phyloP scores from a whole-genome alignment of 2,329 filamentous ascomycete species.

The Phialocephala subalpina region DNA sequence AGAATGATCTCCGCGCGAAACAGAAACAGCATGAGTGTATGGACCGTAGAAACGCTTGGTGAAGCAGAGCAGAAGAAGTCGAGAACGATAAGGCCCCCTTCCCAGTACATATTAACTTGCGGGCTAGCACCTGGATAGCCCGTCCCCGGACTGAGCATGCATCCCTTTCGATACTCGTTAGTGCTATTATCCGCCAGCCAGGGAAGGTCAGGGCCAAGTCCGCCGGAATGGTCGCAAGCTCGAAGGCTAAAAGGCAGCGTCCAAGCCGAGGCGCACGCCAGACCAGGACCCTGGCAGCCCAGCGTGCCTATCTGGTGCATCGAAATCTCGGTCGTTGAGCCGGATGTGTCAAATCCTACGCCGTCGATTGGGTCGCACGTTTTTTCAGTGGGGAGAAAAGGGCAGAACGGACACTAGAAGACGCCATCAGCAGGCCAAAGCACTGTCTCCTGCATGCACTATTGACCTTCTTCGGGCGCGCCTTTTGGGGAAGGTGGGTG shows the following conservation, averaged over 20 bases:
- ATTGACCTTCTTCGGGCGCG: not conserved
- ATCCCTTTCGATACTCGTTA: slow-evolving; percentile 7
- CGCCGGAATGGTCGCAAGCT: slow-evolving; percentile 11
- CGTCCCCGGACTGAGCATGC: slow-evolving; percentile 6
- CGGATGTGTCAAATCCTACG: slow-evolving; percentile 24
- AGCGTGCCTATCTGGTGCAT: slow-evolving; percentile 17
- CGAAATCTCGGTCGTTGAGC: slow-evolving; percentile 22
- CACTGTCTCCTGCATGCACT: slow-evolving; percentile 5
- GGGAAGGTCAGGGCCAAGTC: slow-evolving; percentile 16
- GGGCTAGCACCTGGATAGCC: slow-evolving; percentile 1
- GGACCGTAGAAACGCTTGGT: slow-evolving; percentile 9
- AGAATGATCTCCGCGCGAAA: slow-evolving; percentile 4
- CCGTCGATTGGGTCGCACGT: slow-evolving; percentile 18
- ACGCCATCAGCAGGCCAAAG: slow-evolving; percentile 7
- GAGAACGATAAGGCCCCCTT: slow-evolving; percentile 23
- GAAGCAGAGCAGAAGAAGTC: slow-evolving; percentile 18
- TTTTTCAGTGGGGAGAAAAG: not conserved
- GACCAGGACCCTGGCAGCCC: not conserved
- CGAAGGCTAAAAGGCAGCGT: slow-evolving; percentile 15
- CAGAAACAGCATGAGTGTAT: slow-evolving; percentile 12
- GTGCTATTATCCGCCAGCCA: slow-evolving; percentile 18
- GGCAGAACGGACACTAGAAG: slow-evolving; percentile 8
- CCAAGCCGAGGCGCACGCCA: slow-evolving; percentile 1
- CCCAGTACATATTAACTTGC: slow-evolving; percentile 18
- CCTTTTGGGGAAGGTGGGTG: slow-evolving; percentile 4